phyloP scores from a whole-genome alignment of 306 rosid genomes.

The Styphnolobium japonicum region DNA sequence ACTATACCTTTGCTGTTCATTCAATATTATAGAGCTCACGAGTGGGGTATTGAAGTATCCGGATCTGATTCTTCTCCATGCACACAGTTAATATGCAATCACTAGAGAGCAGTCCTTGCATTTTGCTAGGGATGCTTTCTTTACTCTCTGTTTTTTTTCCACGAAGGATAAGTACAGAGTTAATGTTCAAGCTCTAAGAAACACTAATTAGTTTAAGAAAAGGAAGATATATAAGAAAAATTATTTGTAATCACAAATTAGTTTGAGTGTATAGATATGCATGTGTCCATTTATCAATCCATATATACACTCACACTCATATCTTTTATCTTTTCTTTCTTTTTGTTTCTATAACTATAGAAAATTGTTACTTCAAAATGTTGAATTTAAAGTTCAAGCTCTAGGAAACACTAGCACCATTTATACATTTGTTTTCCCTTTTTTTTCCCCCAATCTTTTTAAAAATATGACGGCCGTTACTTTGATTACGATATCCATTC shows the following conservation, averaged over 20 bases:
- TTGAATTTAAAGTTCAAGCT: too few relatives aligned
- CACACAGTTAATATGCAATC: neutral
- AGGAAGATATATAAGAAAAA: too few relatives aligned
- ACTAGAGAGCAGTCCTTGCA: neutral
- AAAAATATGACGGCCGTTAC: neutral
- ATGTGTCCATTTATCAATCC: neutral
- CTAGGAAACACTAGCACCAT: too few relatives aligned
- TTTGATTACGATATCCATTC: neutral
- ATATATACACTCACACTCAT: neutral
- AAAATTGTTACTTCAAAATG: neutral
- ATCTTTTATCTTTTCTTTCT: neutral
- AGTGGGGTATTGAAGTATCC: neutral
- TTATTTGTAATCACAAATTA: too few relatives aligned
- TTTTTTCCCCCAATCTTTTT: too few relatives aligned
- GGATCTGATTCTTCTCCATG: neutral
- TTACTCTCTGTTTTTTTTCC: neutral
- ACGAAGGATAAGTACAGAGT: neutral
- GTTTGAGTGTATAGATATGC: too few relatives aligned
- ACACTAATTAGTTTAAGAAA: too few relatives aligned
- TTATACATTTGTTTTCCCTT: too few relatives aligned
- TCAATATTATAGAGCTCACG: neutral
- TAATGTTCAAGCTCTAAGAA: neutral
- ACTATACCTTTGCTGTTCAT: neutral
- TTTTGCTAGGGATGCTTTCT: neutral
- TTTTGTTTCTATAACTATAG: neutral